Evolutionary conservation across 2,329 filamentous ascomycete genomes (phyloP).

Genomic region (Claviceps spartinae): DNA sequence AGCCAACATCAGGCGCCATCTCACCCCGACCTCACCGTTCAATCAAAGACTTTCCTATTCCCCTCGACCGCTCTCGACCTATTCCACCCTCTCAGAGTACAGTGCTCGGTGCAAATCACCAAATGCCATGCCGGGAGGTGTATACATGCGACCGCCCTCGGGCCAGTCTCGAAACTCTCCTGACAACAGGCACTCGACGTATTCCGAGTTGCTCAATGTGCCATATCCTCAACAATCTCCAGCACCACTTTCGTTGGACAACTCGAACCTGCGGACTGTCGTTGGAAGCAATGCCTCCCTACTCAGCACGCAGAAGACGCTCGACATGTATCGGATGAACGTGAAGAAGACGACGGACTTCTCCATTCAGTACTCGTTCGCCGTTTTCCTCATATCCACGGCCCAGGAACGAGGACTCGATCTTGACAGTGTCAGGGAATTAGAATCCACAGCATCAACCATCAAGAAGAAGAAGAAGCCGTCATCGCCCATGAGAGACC

Average conservation of each 20-base stretch:
- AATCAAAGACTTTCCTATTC: constrained; percentile 44
- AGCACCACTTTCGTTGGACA: constrained; percentile 59
- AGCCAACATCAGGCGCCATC: constrained; percentile 42
- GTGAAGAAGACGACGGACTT: constrained; percentile 93
- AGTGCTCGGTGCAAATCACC: constrained; percentile 50
- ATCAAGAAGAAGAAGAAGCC: constrained; percentile 29
- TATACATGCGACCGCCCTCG: constrained; percentile 34
- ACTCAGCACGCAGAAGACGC: constrained; percentile 79
- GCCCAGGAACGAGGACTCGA: constrained; percentile 63
- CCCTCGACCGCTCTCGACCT: constrained; percentile 60
- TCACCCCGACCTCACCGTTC: constrained; percentile 44
- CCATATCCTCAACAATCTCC: constrained; percentile 70
- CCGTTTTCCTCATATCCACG: constrained; percentile 81
- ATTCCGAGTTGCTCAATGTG: constrained; percentile 47
- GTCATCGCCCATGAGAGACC: constrained; percentile 31
- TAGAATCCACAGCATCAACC: constrained; percentile 5
- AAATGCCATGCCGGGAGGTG: constrained; percentile 26
- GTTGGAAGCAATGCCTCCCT: constrained; percentile 86
- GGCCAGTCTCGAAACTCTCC: constrained; percentile 40
- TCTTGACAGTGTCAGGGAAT: constrained; percentile 27
- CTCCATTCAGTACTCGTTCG: constrained; percentile 90
- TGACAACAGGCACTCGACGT: constrained; percentile 38
- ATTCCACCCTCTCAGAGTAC: constrained; percentile 61
- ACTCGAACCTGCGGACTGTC: constrained; percentile 61
- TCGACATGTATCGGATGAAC: constrained; percentile 95